phyloP scores from a whole-genome alignment of 305 asterid genomes.

The Fraxinus angustifolia region DNA sequence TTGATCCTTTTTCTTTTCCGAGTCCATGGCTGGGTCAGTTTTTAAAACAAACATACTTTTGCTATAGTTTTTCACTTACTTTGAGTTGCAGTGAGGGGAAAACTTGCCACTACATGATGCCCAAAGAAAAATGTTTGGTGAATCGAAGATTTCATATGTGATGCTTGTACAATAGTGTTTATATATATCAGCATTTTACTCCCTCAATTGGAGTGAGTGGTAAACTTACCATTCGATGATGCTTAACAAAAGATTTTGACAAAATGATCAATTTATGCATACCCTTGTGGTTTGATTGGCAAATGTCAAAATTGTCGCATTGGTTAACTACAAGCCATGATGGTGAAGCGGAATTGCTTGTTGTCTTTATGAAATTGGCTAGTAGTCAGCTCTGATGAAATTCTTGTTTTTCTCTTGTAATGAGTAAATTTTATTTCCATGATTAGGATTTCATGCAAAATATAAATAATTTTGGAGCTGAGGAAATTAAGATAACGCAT shows the following conservation, averaged over 20 bases:
- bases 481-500: not conserved
- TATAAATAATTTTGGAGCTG: not conserved
- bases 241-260: not conserved
- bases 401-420: not conserved
- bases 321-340: not conserved
- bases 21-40: not conserved
- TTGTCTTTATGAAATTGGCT: not conserved
- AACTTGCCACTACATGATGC: not conserved
- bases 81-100: not conserved
- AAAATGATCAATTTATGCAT: not conserved
- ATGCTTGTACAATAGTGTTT: not conserved
- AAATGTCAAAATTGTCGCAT: not conserved
- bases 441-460: not conserved
- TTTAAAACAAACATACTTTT: not conserved
- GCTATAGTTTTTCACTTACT: not conserved
- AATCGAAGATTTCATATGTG: not conserved
- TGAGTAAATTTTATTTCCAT: not conserved
- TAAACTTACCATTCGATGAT: not conserved
- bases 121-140: not conserved
- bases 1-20: not conserved
- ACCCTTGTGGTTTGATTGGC: not conserved
- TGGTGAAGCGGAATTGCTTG: not conserved
- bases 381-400: not conserved
- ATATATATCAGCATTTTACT: not conserved
- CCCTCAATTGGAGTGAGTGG: not conserved